Conservation (phyloP, 176 grass and related monocot genomes). For the Panicum miliaceum region DNA sequence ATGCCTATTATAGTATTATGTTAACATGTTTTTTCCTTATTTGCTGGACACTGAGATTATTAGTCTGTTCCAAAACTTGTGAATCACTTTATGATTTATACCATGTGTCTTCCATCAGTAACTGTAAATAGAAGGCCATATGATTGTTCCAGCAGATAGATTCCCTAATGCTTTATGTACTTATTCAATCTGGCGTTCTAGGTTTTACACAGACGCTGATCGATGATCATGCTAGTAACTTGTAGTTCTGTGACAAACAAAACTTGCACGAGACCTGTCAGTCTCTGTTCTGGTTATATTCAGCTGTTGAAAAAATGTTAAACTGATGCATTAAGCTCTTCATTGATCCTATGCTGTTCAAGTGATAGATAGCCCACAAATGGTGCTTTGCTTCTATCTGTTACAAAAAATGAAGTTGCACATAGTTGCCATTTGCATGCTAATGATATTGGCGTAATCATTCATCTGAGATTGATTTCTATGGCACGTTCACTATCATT, state of each 20-base stretch:
- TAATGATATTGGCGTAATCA: neutral
- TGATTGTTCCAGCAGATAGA: constrained; percentile 11
- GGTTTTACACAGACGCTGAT: neutral
- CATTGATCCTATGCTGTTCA: constrained; percentile 4
- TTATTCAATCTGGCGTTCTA: constrained; percentile 1
- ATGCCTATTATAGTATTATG: constrained; percentile 27
- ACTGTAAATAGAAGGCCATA: neutral
- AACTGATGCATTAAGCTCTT: constrained; percentile 18
- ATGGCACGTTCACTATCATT: neutral
- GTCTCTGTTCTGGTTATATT: constrained; percentile 29
- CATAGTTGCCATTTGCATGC: constrained; percentile 23
- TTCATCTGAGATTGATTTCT: constrained; percentile 13
- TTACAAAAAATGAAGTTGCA: neutral
- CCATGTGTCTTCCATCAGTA: neutral
- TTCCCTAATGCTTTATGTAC: constrained; percentile 17
- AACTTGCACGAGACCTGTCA: neutral
- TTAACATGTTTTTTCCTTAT: constrained; percentile 4
- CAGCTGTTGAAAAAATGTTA: constrained; percentile 25
- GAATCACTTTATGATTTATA: constrained; percentile 11
- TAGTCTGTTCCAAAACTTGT: neutral
- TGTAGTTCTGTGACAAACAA: constrained; percentile 34
- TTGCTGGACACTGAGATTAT: constrained; percentile 6
- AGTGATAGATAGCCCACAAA: constrained; percentile 20
- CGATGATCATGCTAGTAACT: neutral
- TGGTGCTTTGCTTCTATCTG: neutral